Evolutionary conservation across 2,329 filamentous ascomycete genomes (phyloP).

Genomic region (Arthroderma sp.): DNA sequence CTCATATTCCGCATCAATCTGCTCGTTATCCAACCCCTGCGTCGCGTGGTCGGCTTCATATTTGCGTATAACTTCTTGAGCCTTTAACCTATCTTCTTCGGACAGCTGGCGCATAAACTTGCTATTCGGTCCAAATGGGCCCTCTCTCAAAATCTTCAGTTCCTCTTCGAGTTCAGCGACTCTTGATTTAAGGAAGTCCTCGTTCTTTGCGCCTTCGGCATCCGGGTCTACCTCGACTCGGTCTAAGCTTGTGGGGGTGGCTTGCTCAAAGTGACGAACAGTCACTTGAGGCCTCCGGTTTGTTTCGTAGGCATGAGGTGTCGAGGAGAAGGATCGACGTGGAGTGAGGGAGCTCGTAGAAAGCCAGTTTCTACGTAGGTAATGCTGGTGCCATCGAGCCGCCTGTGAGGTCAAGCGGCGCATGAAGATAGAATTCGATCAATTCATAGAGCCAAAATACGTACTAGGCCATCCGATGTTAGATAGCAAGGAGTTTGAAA

Average conservation of each 20-base stretch:
- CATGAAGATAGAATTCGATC: slow-evolving; percentile 18
- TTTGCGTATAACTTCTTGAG: slow-evolving; percentile 30
- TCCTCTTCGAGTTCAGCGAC: slow-evolving; percentile 29
- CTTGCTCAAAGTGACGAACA: slow-evolving; percentile 32
- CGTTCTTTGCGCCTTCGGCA: slow-evolving; percentile 26
- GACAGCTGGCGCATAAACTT: slow-evolving; percentile 31
- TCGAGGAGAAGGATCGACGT: slow-evolving; percentile 21
- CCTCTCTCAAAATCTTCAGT: slow-evolving; percentile 27
- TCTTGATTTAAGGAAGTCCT: slow-evolving; percentile 24
- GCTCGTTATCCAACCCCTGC: slow-evolving; percentile 6
- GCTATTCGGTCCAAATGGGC: slow-evolving; percentile 31
- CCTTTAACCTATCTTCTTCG: slow-evolving; percentile 28
- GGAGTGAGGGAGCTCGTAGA: slow-evolving; percentile 9
- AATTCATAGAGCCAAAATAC: too few species aligned
- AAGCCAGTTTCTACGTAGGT: slow-evolving; percentile 22
- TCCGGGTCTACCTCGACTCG: slow-evolving; percentile 27
- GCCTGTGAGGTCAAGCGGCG: slow-evolving; percentile 31
- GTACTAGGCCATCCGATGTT: too few species aligned
- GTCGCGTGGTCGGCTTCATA: slow-evolving; percentile 26
- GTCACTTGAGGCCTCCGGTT: slow-evolving; percentile 26
- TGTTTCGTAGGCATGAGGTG: slow-evolving; percentile 18
- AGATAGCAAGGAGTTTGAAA: too few species aligned
- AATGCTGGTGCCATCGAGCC: slow-evolving; percentile 33
- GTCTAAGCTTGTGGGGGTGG: slow-evolving; percentile 22
- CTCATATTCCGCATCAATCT: slow-evolving; percentile 5